Evolutionary conservation across 192 early-diverging fungal genomes (phyloP), one percentile per base, ranked within the genome.

Genomic region (Coemansia sp.): DNA sequence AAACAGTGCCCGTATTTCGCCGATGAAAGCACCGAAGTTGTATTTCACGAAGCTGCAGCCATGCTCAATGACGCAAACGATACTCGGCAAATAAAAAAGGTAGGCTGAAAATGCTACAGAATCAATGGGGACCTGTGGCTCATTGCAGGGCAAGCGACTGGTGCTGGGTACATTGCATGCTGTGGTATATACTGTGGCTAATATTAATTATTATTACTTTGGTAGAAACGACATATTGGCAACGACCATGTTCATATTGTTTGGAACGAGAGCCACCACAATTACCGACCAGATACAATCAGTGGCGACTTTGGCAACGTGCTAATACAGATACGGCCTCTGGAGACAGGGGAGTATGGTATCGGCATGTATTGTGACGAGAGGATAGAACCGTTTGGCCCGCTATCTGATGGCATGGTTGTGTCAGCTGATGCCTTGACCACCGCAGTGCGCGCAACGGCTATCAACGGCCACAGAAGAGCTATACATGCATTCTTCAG

Each of bases 221-320:
- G 36, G 25, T 60, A 92, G 90, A 98, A 98, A 86, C 87, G 96
- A 10, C 96, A 99, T 56, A 90, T 99, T 67, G 96, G 96, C 23
- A 99, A 99, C 63, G 94, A 99, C 58, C 94, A 97, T 63, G 91
- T 99, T 6, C 96, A 99, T 56, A 92, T 99, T 41, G 81, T 99
- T 8, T 99, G 93, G 93, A 97, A 95, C 63, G 96, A 99, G 63
- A 90, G 95, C 49, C 73, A 80, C 32, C 81, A 90, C 55, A 86
- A 91, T 27, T 99, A 96, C 64, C 78, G 87, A 25, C 81, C 83
- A 15, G 82, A 81, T 29, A 99, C 96, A 0, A 97, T 99, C 41
- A 90, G 91, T 4, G 96, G 96, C 42, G 96, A 97, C 66, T 99
- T 97, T 80, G 96, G 94, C 23, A 99, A 99, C 53, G 93, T 90